These are phyloP conservation scores for Moesziomyces sp. DNA, from an alignment of 1,284 basidiomycete species.

Conservation along the genomic window DNA sequence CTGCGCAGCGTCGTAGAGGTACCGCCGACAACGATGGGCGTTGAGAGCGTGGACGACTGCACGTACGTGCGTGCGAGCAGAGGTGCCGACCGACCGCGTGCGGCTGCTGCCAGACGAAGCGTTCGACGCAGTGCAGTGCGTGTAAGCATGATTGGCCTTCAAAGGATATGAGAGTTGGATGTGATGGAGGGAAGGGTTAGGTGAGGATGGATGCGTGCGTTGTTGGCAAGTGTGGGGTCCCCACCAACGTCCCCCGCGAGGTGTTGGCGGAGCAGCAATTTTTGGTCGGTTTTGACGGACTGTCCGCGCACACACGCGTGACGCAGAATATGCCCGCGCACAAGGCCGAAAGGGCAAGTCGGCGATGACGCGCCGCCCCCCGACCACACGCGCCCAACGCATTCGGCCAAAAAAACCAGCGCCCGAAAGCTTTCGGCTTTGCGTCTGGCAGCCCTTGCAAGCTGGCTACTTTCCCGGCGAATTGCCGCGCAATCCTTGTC, in stretches of 20 bases:
- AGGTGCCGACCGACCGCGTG: not conserved
- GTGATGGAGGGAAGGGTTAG: not conserved
- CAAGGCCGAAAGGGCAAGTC: not conserved
- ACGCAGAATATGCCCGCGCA: not conserved
- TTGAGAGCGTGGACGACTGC: constrained; percentile 9
- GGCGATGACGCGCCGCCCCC: not conserved
- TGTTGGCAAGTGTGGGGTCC: not conserved
- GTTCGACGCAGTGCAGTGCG: constrained; percentile 20
- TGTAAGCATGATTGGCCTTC: constrained; percentile 16
- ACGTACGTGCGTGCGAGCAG: constrained; percentile 22
- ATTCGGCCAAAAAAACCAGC: not conserved
- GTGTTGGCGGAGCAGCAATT: not conserved
- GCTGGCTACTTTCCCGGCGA: not conserved
- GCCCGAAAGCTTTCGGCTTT: constrained; percentile 3
- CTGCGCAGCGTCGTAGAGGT: constrained; percentile 21
- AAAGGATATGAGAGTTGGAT: not conserved
- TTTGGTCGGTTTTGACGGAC: constrained; percentile 31
- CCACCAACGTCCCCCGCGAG: not conserved
- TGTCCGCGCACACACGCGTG: constrained; percentile 2
- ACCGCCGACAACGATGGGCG: constrained; percentile 22
- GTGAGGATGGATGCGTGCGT: not conserved
- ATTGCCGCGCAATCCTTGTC: not conserved
- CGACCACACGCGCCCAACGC: not conserved
- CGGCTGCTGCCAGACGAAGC: constrained; percentile 7
- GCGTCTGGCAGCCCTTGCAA: not conserved